Percentiles rank a stretch among this genome's conserved stretches.
phyloP scores from a whole-genome alignment of 495 filamentous ascomycete genomes.

The Sphaerosporella brunnea region DNA sequence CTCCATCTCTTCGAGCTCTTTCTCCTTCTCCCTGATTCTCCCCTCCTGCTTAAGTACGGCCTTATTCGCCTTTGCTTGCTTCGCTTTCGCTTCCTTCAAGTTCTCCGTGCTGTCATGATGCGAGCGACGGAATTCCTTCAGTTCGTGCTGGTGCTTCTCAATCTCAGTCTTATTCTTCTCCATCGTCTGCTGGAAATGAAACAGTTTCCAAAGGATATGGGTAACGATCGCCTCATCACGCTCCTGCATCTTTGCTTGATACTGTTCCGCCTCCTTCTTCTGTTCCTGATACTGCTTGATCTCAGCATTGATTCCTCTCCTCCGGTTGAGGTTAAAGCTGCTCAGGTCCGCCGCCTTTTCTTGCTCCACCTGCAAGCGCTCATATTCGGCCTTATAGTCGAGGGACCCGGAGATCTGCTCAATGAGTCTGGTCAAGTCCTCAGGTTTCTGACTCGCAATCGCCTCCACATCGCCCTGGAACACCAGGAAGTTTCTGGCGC shows the following conservation, averaged over 20 bases:
- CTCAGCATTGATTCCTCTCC: conserved; percentile 89
- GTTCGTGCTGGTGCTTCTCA: conserved; percentile 82
- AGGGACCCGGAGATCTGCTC: conserved; percentile 95
- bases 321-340: conserved; percentile 65
- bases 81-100: conserved; percentile 71
- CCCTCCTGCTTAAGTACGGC: conserved; percentile 70
- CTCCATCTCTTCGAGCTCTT: conserved; percentile 70
- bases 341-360: conserved; percentile 80
- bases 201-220: conserved; percentile 92
- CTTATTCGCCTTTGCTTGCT: conserved; percentile 59
- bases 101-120: conserved; percentile 70
- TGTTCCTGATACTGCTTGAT: conserved; percentile 95
- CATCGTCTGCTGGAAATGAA: conserved; percentile 84
- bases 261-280: conserved; percentile 88
- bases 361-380: conserved; percentile 63
- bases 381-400: conserved; percentile 91
- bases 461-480: conserved; percentile 97
- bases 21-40: conserved; percentile 67
- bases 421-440: conserved; percentile 83
- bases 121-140: conserved; percentile 79
- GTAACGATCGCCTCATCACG: conserved; percentile 83
- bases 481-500: conserved; percentile 91
- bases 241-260: conserved; percentile 70
- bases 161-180: conserved; percentile 83
- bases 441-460: conserved; percentile 86